Conservation (phyloP, 2,329 filamentous ascomycete genomes). For the Teratosphaeria pseudoeucalypti region DNA sequence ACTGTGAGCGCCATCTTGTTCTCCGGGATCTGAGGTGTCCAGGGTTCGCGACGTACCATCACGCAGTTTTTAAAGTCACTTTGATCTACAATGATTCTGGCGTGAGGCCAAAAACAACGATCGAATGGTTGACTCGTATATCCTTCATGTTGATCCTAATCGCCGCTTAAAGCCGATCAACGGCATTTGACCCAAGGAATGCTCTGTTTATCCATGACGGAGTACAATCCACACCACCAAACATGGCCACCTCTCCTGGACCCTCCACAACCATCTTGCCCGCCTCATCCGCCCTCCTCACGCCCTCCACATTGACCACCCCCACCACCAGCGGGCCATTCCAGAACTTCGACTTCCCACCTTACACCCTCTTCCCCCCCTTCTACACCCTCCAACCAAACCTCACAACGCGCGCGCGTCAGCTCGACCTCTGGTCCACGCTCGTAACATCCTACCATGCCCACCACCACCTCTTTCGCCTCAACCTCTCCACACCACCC, state of each 20-base stretch:
- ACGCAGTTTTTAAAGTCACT: background rate
- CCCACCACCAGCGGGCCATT: background rate
- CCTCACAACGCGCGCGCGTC: constrained; percentile 60
- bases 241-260: background rate
- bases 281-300: background rate
- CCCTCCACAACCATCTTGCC: background rate
- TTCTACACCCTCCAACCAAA: constrained; percentile 79
- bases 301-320: background rate
- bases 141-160: background rate
- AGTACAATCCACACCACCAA: background rate
- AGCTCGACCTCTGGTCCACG: constrained; percentile 75
- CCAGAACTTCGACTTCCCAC: constrained; percentile 15
- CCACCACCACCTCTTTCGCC: constrained; percentile 63
- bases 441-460: constrained; percentile 78
- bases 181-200: background rate
- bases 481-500: constrained; percentile 52
- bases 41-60: constrained; percentile 6
- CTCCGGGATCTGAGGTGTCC: constrained; percentile 1
- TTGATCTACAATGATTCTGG: background rate
- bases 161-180: background rate
- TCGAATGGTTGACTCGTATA: background rate
- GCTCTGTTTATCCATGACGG: background rate
- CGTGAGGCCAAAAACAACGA: background rate
- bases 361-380: constrained; percentile 63
- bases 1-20: constrained; percentile 19